A percentile compares a stretch with the other conserved stretches of the same genome.
These are phyloP conservation scores for Hymenoscyphus albidus DNA, from an alignment of 2,329 filamentous ascomycete genomes.

Conservation along the genomic window DNA sequence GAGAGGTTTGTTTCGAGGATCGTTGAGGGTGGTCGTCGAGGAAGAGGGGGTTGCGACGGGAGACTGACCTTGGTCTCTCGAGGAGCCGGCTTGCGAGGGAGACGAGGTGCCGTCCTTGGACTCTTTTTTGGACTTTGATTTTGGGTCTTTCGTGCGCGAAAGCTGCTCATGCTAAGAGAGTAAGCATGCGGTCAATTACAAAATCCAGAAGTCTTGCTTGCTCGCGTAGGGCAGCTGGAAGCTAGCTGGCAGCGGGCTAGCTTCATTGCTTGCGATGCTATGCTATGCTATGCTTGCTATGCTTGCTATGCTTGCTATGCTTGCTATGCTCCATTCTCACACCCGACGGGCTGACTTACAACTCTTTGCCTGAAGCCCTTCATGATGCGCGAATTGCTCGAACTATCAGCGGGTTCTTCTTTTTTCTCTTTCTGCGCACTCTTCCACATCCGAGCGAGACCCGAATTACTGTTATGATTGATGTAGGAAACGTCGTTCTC, in stretches of 20 bases:
- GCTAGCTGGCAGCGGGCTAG: neutral
- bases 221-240: neutral
- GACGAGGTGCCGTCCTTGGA: slow-evolving; percentile 75
- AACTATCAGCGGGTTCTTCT: slow-evolving; percentile 8
- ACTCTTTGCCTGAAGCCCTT: slow-evolving; percentile 97
- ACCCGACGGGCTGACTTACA: slow-evolving; percentile 53
- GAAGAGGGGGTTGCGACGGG: slow-evolving; percentile 76
- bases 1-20: slow-evolving; percentile 77
- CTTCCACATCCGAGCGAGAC: slow-evolving; percentile 1
- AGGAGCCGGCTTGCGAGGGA: slow-evolving; percentile 51
- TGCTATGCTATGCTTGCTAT: neutral
- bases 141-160: slow-evolving; percentile 79
- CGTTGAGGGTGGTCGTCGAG: slow-evolving; percentile 81
- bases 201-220: slow-evolving; percentile 5
- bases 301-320: neutral
- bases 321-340: neutral
- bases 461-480: neutral
- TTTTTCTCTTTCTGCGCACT: neutral
- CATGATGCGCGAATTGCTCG: slow-evolving; percentile 56
- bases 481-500: neutral
- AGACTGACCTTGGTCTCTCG: slow-evolving; percentile 55
- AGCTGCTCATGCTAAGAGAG: slow-evolving; percentile 70
- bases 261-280: neutral
- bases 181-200: slow-evolving; percentile 39
- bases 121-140: slow-evolving; percentile 67